A percentile compares a stretch with the other conserved stretches of the same genome.
Conservation (phyloP, 2,329 filamentous ascomycete species). For the Zelopaecilomyces penicillatus region DNA sequence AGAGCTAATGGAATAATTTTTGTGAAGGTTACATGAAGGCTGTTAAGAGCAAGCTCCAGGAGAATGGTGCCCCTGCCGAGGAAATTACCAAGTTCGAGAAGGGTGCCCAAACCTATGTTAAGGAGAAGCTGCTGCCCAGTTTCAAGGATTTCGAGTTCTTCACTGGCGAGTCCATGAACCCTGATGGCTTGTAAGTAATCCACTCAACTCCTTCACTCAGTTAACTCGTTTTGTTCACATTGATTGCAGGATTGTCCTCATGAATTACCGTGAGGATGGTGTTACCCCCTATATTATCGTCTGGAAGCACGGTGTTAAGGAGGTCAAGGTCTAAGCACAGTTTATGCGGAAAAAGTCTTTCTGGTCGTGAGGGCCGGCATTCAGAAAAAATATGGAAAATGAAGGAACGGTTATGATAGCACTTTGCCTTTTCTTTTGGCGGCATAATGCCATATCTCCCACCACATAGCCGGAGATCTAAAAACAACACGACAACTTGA, state of each 20-base stretch:
- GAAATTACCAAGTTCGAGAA: constrained; percentile 72
- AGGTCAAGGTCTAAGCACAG: constrained; percentile 76
- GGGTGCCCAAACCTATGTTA: constrained; percentile 64
- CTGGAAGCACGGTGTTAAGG: constrained; percentile 90
- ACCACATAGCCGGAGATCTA: constrained; percentile 8
- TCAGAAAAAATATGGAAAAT: constrained; percentile 1
- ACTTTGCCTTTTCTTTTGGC: constrained; percentile 9
- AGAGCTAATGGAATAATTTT: neutral
- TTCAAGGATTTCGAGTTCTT: constrained; percentile 97
- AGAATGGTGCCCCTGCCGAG: constrained; percentile 51
- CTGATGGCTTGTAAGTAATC: constrained; percentile 76
- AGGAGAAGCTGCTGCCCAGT: constrained; percentile 70
- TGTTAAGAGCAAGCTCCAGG: constrained; percentile 63
- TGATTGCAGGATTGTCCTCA: constrained; percentile 63
- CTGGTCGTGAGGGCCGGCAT: constrained; percentile 6
- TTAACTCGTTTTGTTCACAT: constrained; percentile 5
- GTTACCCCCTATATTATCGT: constrained; percentile 78
- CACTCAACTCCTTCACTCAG: neutral
- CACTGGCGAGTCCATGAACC: constrained; percentile 86
- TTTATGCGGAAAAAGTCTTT: constrained; percentile 4
- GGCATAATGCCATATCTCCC: constrained; percentile 8
- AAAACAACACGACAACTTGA: constrained; percentile 1
- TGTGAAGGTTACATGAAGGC: constrained; percentile 78
- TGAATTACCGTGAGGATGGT: constrained; percentile 98
- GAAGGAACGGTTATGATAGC: neutral